These are phyloP conservation scores for Boletus fagicola DNA, from an alignment of 768 basidiomycete species.

Conservation along the genomic window DNA sequence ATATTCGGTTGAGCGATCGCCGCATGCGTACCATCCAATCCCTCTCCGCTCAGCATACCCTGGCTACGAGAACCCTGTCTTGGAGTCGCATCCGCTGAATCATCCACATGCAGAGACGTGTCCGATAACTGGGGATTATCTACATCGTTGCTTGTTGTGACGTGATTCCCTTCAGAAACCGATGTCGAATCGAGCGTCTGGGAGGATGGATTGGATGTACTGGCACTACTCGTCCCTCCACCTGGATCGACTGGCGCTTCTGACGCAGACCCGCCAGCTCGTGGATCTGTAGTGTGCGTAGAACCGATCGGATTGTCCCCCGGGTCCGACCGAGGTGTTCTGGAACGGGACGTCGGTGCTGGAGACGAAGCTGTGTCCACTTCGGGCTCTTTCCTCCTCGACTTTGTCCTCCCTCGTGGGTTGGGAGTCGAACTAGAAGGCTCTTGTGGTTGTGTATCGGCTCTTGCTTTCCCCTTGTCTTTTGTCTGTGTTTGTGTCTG, in stretches of 20 bases:
- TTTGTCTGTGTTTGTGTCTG: slow-evolving; percentile 4
- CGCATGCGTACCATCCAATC: not conserved
- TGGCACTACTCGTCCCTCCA: slow-evolving; percentile 8
- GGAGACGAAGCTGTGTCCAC: slow-evolving; percentile 2
- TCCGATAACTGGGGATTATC: not conserved
- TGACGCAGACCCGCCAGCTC: not conserved
- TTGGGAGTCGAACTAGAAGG: slow-evolving; percentile 1
- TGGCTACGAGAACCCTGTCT: slow-evolving; percentile 12
- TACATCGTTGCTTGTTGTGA: not conserved
- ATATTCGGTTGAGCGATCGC: not conserved
- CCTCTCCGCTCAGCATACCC: not conserved
- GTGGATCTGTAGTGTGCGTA: not conserved
- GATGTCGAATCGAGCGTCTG: slow-evolving; percentile 9
- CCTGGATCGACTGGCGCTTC: slow-evolving; percentile 24
- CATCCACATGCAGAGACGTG: slow-evolving; percentile 1
- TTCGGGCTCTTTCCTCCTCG: slow-evolving; percentile 7
- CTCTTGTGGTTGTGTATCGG: slow-evolving; percentile 1
- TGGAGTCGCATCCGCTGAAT: slow-evolving; percentile 18
- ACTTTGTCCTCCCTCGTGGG: slow-evolving; percentile 11
- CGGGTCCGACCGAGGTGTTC: slow-evolving; percentile 17
- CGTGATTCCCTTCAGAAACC: not conserved
- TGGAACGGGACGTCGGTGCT: slow-evolving; percentile 10
- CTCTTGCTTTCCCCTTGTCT: slow-evolving; percentile 26
- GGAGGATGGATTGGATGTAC: not conserved
- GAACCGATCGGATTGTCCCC: slow-evolving; percentile 1